Percentiles rank a stretch among this genome's conserved stretches.
These are phyloP conservation scores for Fulvia fulva DNA, from an alignment of 2,329 filamentous ascomycete species.

Conservation along the genomic window DNA sequence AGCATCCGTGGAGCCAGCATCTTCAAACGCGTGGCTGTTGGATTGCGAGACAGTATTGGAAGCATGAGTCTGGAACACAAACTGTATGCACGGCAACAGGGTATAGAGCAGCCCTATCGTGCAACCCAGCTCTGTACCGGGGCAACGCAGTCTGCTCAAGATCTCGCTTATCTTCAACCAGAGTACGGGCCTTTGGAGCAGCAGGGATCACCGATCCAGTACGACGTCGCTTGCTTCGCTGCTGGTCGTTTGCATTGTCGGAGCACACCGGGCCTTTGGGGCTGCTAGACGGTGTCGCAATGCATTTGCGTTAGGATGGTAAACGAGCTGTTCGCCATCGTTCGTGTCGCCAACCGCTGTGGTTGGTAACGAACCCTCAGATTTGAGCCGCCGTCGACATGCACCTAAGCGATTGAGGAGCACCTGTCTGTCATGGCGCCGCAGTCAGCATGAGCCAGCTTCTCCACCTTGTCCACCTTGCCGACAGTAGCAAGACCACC, in stretches of 20 bases:
- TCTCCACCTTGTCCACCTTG: neutral
- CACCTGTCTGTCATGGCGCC: neutral
- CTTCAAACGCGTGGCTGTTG: neutral
- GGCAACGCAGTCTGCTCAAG: neutral
- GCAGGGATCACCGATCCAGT: too few relatives aligned
- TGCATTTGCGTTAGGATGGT: neutral
- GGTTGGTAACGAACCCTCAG: neutral
- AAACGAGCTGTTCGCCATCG: neutral
- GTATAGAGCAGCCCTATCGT: neutral
- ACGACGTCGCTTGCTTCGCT: too few relatives aligned
- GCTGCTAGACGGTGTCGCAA: neutral
- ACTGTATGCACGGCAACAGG: neutral
- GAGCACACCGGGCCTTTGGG: neutral
- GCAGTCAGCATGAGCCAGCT: neutral
- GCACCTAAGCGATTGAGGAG: neutral
- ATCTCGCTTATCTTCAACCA: neutral
- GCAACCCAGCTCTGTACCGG: neutral
- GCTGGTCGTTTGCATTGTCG: neutral
- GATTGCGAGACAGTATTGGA: neutral
- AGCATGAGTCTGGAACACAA: neutral
- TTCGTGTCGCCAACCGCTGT: neutral
- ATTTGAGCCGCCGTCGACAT: neutral
- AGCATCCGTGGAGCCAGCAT: neutral
- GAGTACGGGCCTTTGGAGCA: too few relatives aligned
- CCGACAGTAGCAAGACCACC: neutral